Evolutionary conservation across 2,329 filamentous ascomycete species (phyloP).

Genomic region (Curvularia sp.): DNA sequence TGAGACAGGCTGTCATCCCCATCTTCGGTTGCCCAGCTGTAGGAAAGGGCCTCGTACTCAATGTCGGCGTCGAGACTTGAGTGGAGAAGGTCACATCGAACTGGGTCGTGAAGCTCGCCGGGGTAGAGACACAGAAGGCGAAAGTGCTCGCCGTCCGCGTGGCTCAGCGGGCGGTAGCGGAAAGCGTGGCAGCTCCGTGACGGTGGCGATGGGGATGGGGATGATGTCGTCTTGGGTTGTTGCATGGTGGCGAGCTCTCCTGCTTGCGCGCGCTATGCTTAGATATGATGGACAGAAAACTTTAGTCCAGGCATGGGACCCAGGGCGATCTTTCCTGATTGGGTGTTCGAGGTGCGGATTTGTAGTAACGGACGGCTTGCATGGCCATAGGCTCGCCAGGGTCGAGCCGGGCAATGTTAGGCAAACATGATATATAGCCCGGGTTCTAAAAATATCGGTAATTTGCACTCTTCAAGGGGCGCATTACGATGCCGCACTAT

Average conservation of each 20-base stretch:
- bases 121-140: conserved; percentile 17
- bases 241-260: conserved; percentile 17
- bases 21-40: conserved; percentile 30
- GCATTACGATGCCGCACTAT: conserved; percentile 3
- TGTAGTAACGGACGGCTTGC: conserved; percentile 6
- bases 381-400: conserved; percentile 12
- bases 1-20: conserved; percentile 22
- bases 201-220: not conserved
- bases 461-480: not conserved
- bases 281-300: conserved; percentile 17
- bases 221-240: conserved; percentile 1
- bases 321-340: conserved; percentile 18
- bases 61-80: conserved; percentile 15
- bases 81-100: conserved; percentile 18
- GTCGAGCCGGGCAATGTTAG: not conserved
- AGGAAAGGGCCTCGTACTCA: conserved; percentile 34
- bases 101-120: conserved; percentile 14
- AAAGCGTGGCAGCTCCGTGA: conserved; percentile 6
- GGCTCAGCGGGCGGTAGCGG: conserved; percentile 15
- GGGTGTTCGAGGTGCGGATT: conserved; percentile 13
- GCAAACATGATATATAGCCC: conserved; percentile 3
- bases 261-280: conserved; percentile 15
- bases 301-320: conserved; percentile 15
- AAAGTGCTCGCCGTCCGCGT: conserved; percentile 15
- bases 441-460: conserved; percentile 15